Evolutionary conservation across 495 filamentous ascomycete species (phyloP), one percentile per base, ranked within the genome.

Genomic region (Clavariopsis aquatica): DNA sequence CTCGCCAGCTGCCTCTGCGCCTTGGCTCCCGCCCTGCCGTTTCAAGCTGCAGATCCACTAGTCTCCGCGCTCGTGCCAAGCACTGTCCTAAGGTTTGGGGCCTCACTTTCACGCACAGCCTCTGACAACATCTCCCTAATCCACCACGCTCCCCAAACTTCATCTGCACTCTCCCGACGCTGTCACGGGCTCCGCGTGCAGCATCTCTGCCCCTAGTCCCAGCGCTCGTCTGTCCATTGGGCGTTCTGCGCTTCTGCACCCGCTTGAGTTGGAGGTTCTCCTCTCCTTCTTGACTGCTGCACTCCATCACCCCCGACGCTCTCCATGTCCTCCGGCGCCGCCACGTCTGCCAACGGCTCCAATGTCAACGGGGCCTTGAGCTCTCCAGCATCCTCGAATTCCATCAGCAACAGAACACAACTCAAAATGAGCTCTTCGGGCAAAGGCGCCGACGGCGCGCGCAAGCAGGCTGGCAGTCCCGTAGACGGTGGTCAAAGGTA

Each of bases 391-490:
- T 49, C 57, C 56, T 52, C 73, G 46, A 75, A 78, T 54, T 77
- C 77, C 60, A 34, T 78, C 20, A 71, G 57, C 43, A 59, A 70
- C 52, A 74, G 80, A 58, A 70, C 82, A 55, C 82, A 83, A 53
- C 69, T 80, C 26, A 86, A 82, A 74, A 75, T 78, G 66, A 83
- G 71, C 71, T 73, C 79, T 36, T 53, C 69, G 51, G 73, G 68
- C 46, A 85, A 83, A 72, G 77, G 76, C 65, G 70, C 77, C 45
- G 84, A 86, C 56, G 77, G 74, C 52, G 74, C 74, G 70, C 81
- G 85, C 68, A 83, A 84, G 72, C 83, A 85, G 72, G 78, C 80
- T 60, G 80, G 77, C 52, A 85, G 79, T 72, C 81, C 83, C 46
- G 75, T 78, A 46, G 85, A 87, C 66, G 79, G 78, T 60, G 60